A percentile compares a stretch with the other conserved stretches of the same genome.
phyloP scores from a whole-genome alignment of 768 basidiomycete genomes.

The Sistotremastrum suecicum region DNA sequence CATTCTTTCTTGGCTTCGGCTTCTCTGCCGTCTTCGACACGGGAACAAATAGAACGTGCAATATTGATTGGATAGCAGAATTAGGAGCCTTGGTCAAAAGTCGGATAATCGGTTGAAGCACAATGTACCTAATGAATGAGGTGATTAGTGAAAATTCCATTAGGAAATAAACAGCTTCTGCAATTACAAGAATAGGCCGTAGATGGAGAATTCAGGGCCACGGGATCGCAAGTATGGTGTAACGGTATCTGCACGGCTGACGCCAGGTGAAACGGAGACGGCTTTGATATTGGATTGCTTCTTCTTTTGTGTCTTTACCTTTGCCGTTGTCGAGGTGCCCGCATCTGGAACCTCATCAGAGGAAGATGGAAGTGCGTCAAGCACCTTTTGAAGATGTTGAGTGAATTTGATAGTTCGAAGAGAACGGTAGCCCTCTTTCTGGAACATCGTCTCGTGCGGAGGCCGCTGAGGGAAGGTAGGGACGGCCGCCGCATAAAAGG shows the following conservation, averaged over 20 bases:
- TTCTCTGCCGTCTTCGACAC: conserved; percentile 41
- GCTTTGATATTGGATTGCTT: conserved; percentile 66
- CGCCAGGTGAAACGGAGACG: conserved; percentile 60
- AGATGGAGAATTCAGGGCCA: conserved; percentile 18
- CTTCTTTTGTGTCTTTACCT: conserved; percentile 17
- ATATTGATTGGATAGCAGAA: conserved; percentile 55
- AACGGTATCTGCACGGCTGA: conserved; percentile 58
- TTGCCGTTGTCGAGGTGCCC: conserved; percentile 20
- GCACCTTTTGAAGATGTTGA: conserved; percentile 69
- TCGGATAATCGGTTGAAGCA: conserved; percentile 51
- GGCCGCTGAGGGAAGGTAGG: conserved; percentile 25
- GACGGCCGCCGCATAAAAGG: conserved; percentile 75
- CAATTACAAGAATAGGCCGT: conserved; percentile 36
- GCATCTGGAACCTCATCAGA: conserved; percentile 37
- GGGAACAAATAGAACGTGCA: conserved; percentile 72
- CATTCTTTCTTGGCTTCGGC: too few species aligned
- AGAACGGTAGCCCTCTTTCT: conserved; percentile 51
- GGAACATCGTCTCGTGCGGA: conserved; percentile 24
- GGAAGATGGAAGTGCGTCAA: conserved; percentile 59
- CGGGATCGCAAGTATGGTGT: conserved; percentile 24
- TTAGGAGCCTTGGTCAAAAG: conserved; percentile 55
- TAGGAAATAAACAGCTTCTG: neutral
- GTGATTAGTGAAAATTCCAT: neutral
- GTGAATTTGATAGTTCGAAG: conserved; percentile 50
- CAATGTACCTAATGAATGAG: conserved; percentile 36